These are phyloP conservation scores for Xylaria sp. DNA, from an alignment of 2,329 filamentous ascomycete genomes.

Conservation along the genomic window DNA sequence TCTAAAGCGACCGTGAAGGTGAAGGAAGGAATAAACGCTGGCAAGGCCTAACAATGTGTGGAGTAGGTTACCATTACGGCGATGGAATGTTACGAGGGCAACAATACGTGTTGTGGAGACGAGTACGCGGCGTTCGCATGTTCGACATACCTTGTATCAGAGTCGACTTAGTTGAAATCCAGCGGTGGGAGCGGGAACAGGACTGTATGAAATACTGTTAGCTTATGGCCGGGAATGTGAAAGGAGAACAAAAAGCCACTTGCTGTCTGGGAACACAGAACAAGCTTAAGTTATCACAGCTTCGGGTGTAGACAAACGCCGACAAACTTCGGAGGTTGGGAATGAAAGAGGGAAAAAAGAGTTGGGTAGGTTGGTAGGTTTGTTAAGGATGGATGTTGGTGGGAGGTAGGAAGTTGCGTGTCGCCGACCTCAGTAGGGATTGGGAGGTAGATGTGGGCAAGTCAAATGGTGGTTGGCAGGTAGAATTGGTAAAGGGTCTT, in stretches of 20 bases:
- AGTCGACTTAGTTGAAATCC: conserved; percentile 24
- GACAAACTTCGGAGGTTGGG: too few species aligned
- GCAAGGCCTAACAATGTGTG: too few species aligned
- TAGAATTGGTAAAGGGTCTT: background rate
- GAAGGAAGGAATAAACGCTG: too few species aligned
- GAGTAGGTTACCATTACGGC: background rate
- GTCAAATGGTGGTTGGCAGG: background rate
- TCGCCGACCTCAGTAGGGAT: background rate
- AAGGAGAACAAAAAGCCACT: background rate
- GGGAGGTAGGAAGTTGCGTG: too few species aligned
- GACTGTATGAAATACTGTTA: conserved; percentile 22
- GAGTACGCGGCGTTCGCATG: background rate
- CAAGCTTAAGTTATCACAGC: background rate
- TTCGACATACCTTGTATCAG: conserved; percentile 33
- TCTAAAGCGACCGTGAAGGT: too few species aligned
- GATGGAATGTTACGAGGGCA: too few species aligned
- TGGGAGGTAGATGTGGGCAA: too few species aligned
- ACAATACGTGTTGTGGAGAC: background rate
- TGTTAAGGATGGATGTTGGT: too few species aligned
- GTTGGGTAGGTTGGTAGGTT: too few species aligned
- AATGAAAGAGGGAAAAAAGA: too few species aligned
- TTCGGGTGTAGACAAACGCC: too few species aligned
- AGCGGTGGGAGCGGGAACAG: conserved; percentile 26
- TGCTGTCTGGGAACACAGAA: background rate
- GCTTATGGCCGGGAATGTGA: background rate